phyloP scores from a whole-genome alignment of 192 early-diverging fungal species.

The Coemansia sp. region DNA sequence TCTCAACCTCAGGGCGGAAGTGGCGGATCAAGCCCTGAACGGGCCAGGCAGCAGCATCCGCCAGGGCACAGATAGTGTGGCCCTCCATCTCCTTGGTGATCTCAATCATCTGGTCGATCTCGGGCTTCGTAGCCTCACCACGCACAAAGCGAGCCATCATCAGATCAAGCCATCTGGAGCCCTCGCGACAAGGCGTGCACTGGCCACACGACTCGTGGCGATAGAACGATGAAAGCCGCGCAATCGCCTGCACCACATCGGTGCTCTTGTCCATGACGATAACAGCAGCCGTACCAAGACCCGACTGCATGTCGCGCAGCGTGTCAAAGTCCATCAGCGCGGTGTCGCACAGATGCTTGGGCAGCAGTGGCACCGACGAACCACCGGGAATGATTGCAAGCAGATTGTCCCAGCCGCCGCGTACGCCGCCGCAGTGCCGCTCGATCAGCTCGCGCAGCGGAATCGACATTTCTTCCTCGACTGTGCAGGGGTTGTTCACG shows the following conservation, averaged over 20 bases:
- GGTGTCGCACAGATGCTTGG: slow-evolving; percentile 82
- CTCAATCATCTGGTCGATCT: slow-evolving; percentile 97
- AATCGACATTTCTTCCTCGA: slow-evolving; percentile 99
- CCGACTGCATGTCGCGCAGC: slow-evolving; percentile 88
- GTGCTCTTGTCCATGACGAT: slow-evolving; percentile 99
- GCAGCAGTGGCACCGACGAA: slow-evolving; percentile 88
- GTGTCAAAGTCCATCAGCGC: slow-evolving; percentile 99
- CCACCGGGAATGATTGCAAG: slow-evolving; percentile 97
- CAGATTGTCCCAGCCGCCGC: slow-evolving; percentile 98
- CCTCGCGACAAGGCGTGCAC: slow-evolving; percentile 99
- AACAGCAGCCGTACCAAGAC: slow-evolving; percentile 93
- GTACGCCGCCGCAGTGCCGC: slow-evolving; percentile 93
- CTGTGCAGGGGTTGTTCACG: slow-evolving; percentile 96
- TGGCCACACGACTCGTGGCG: slow-evolving; percentile 98
- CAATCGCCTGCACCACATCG: slow-evolving; percentile 92
- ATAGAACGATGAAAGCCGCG: slow-evolving; percentile 90
- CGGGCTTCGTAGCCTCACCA: slow-evolving; percentile 75
- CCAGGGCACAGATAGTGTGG: slow-evolving; percentile 99
- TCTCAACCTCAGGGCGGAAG: slow-evolving; percentile 60
- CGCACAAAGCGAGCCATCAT: slow-evolving; percentile 96
- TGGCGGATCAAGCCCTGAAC: slow-evolving; percentile 93
- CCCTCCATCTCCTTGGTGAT: slow-evolving; percentile 97
- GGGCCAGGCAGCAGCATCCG: slow-evolving; percentile 98
- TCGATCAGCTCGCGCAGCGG: slow-evolving; percentile 91
- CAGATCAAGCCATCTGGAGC: slow-evolving; percentile 89